phyloP scores from a whole-genome alignment of 164 flowering plant species.

The Umbilicus rupestris region DNA sequence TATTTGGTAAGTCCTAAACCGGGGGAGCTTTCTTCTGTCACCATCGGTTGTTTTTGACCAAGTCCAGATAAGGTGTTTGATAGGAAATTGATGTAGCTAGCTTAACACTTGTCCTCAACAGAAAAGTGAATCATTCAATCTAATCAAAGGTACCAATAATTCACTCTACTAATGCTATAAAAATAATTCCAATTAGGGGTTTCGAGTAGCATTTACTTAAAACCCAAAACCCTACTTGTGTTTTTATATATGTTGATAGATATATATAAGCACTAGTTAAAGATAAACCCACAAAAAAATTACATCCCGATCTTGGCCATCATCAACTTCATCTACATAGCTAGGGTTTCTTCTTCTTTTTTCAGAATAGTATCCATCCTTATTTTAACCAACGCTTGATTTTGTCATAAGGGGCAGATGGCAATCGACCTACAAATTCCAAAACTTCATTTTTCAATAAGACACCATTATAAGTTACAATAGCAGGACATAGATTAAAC shows the following conservation, averaged over 20 bases:
- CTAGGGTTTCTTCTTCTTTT: neutral
- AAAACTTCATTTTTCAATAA: neutral
- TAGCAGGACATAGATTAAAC: no score
- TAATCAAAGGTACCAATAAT: neutral
- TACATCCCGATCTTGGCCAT: neutral
- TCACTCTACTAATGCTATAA: neutral
- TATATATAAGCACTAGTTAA: neutral
- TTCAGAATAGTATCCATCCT: neutral
- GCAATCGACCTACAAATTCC: neutral
- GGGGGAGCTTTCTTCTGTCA: no score
- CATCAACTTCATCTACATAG: slow-evolving; percentile 4
- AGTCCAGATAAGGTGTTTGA: no score
- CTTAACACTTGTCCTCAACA: no score
- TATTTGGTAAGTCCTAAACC: no score
- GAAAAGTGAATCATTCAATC: no score
- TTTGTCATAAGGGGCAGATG: slow-evolving; percentile 2
- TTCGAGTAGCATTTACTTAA: neutral
- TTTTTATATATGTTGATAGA: neutral
- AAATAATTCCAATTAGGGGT: neutral
- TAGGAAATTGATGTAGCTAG: no score
- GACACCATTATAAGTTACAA: no score
- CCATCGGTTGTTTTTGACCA: no score
- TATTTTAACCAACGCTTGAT: neutral
- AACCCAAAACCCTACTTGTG: neutral
- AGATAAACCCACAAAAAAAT: slow-evolving; percentile 2